A percentile compares a stretch with the other conserved stretches of the same genome.
Evolutionary conservation across 1,284 basidiomycete species (phyloP).

Genomic region (Laetiporus sulphureus): DNA sequence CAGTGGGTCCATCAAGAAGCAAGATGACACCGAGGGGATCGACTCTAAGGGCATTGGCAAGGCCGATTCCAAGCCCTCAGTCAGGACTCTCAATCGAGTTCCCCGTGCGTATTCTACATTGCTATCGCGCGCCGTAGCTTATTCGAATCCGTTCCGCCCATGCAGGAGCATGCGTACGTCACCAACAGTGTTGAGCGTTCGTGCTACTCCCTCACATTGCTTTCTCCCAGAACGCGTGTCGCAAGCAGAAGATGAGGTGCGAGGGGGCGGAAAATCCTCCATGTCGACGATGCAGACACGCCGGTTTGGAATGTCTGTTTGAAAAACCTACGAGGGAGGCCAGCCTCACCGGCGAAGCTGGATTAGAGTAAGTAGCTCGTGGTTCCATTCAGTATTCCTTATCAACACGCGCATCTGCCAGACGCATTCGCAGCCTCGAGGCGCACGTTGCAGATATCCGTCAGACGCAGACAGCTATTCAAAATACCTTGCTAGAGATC

Average conservation of each 20-base stretch:
- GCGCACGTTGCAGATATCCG: constrained; percentile 75
- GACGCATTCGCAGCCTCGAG: constrained; percentile 83
- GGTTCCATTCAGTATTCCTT: constrained; percentile 8
- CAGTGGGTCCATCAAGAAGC: constrained; percentile 29
- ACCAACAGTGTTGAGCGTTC: constrained; percentile 1
- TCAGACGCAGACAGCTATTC: constrained; percentile 62
- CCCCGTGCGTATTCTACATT: constrained; percentile 61
- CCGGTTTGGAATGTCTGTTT: constrained; percentile 81
- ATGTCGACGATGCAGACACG: constrained; percentile 82
- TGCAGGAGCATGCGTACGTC: constrained; percentile 71
- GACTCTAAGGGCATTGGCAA: constrained; percentile 36
- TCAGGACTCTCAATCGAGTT: constrained; percentile 74
- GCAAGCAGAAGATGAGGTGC: constrained; percentile 85
- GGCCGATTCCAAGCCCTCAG: constrained; percentile 58
- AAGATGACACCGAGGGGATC: constrained; percentile 36
- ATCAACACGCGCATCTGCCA: constrained; percentile 26
- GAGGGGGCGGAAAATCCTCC: constrained; percentile 90
- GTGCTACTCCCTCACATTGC: background rate
- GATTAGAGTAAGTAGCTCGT: constrained; percentile 67
- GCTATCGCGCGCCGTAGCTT: background rate
- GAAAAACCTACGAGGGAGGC: constrained; percentile 85
- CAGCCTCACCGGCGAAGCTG: constrained; percentile 79
- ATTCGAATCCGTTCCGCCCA: background rate
- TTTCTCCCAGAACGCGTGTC: constrained; percentile 64
- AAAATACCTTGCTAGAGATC: constrained; percentile 73